These are phyloP conservation scores for Wickerhamiella galacta DNA, from an alignment of 805 yeast genomes.

Conservation along the genomic window DNA sequence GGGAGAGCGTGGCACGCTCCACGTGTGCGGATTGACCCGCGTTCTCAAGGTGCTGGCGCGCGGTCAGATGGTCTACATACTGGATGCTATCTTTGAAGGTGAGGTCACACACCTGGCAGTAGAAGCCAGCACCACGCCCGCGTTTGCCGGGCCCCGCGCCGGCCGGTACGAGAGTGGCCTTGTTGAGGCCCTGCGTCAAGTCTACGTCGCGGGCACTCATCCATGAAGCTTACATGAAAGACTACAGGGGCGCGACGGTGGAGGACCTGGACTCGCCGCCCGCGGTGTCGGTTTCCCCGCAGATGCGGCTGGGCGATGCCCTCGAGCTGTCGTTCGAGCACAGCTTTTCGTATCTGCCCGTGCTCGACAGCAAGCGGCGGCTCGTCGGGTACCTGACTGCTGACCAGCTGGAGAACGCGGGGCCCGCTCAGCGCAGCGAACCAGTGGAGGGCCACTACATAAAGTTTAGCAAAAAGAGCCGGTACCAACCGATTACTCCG, in stretches of 20 bases:
- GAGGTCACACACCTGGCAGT: slow-evolving; percentile 63
- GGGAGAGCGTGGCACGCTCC: slow-evolving; percentile 30
- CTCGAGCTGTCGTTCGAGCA: slow-evolving; percentile 39
- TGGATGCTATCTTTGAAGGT: slow-evolving; percentile 73
- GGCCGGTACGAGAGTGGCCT: slow-evolving; percentile 22
- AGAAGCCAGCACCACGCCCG: slow-evolving; percentile 65
- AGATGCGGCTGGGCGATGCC: slow-evolving; percentile 32
- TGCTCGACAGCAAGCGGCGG: slow-evolving; percentile 30
- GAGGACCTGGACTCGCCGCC: slow-evolving; percentile 46
- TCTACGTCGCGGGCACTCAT: slow-evolving; percentile 5
- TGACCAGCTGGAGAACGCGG: slow-evolving; percentile 22
- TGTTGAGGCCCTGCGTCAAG: slow-evolving; percentile 17
- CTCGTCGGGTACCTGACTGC: slow-evolving; percentile 36
- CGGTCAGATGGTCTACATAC: slow-evolving; percentile 68
- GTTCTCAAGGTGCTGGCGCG: slow-evolving; percentile 36
- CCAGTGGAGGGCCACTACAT: slow-evolving; percentile 20
- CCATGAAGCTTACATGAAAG: slow-evolving; percentile 4
- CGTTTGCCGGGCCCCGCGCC: slow-evolving; percentile 23
- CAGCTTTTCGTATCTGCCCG: slow-evolving; percentile 38
- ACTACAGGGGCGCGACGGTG: slow-evolving; percentile 30
- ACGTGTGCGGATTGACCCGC: slow-evolving; percentile 25
- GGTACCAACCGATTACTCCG: slow-evolving; percentile 34
- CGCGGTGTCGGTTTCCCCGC: slow-evolving; percentile 36
- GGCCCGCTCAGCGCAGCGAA: slow-evolving; percentile 21
- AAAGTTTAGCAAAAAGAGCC: slow-evolving; percentile 17